Evolutionary conservation across 805 yeast species (phyloP).

Genomic region (Candida pseudoglaebosa): DNA sequence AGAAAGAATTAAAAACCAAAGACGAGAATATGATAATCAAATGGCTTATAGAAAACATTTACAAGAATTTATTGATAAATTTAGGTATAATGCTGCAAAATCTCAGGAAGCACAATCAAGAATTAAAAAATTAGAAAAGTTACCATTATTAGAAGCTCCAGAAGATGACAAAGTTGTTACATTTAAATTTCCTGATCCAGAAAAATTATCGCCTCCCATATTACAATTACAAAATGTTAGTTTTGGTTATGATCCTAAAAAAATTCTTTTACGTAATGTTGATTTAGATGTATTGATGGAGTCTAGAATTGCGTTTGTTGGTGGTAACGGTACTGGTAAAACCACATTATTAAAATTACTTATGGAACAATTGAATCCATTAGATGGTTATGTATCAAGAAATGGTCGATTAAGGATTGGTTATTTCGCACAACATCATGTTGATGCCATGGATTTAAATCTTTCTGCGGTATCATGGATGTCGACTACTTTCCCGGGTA

Average conservation of each 20-base stretch:
- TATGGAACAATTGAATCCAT: slow-evolving; percentile 72
- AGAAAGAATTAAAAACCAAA: slow-evolving; percentile 86
- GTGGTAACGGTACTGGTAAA: slow-evolving; percentile 99
- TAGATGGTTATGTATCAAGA: slow-evolving; percentile 71
- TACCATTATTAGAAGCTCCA: slow-evolving; percentile 90
- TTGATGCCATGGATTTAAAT: slow-evolving; percentile 90
- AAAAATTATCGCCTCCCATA: slow-evolving; percentile 87
- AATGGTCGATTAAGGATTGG: slow-evolving; percentile 90
- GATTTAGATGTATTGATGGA: slow-evolving; percentile 90
- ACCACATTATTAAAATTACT: slow-evolving; percentile 86
- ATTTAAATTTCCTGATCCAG: slow-evolving; percentile 95
- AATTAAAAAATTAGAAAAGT: slow-evolving; percentile 91
- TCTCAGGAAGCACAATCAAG: slow-evolving; percentile 97
- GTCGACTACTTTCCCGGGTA: slow-evolving; percentile 86
- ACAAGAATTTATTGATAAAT: slow-evolving; percentile 93
- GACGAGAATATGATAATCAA: slow-evolving; percentile 95
- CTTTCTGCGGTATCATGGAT: slow-evolving; percentile 92
- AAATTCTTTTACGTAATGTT: slow-evolving; percentile 66
- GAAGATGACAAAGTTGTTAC: slow-evolving; percentile 83
- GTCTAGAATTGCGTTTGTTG: slow-evolving; percentile 93
- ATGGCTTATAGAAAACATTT: slow-evolving; percentile 93
- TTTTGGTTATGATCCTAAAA: slow-evolving; percentile 73
- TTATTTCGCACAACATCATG: slow-evolving; percentile 97
- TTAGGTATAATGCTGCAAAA: slow-evolving; percentile 95
- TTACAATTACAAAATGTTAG: slow-evolving; percentile 81